Evolutionary conservation across 306 rosid species (phyloP), one percentile per base, ranked within the genome.

Genomic region (Adenanthera pavonina): DNA sequence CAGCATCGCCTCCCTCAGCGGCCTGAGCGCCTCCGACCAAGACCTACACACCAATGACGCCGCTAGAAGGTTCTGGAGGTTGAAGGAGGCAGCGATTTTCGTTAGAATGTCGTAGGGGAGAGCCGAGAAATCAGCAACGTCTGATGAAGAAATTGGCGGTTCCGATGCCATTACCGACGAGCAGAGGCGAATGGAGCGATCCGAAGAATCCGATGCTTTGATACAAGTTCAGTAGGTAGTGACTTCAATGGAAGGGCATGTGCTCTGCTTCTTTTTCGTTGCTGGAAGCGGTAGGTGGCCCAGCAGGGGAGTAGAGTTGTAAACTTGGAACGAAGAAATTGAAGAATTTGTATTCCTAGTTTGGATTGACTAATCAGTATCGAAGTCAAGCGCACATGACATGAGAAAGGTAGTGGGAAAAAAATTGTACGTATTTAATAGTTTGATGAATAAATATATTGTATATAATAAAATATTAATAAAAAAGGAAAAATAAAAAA

Each of bases 1-100:
- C 79, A 84, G 35, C 97, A 91, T 89, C 46, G 92, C 97, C 87
- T 91, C 92, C 79, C 97, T 89, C 79, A 88, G 77, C 36, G 92
- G 92, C 76, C 78, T 85, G 34, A 92, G 85, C 47, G 92, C 98
- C 69, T 92, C 89, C 52, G 82, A 65, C 98, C 98, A 95, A 5
- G 97, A 76, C 87, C 86, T 88, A 81, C 97, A 95, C 14, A 89
- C 98, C 40, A 87, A 72, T 2, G 97, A 91, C 70, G 94, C 94
- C 15, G 90, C 84, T 47, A 77, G 85, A 17, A 93, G 90, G 84
- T 84, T 88, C 0, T 90, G 92, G 15, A 80, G 86, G 81, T 86
- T 87, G 77, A 92, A 92, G 19, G 90, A 85, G 9, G 89, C 89
- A 0, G 85, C 90, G 65, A 92, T 88, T 80, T 75, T 93, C 7